Conservation (phyloP, 1,284 basidiomycete genomes). For the Rugosomyces carneus region DNA sequence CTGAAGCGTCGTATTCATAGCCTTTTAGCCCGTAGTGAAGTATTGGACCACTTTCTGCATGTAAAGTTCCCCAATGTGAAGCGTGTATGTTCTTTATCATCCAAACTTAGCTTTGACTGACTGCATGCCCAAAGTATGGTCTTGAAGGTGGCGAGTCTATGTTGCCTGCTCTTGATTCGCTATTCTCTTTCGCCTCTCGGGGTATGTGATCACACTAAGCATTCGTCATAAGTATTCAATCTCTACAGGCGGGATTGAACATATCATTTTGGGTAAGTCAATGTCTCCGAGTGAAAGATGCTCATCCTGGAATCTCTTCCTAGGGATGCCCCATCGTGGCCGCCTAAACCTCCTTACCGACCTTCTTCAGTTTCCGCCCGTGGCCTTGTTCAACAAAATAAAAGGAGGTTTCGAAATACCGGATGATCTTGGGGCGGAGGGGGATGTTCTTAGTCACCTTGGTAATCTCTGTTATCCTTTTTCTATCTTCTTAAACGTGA, state of each 20-base stretch:
- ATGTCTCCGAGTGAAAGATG: too few species aligned
- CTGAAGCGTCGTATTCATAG: conserved; percentile 57
- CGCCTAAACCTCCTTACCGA: conserved; percentile 83
- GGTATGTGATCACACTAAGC: conserved; percentile 31
- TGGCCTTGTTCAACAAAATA: conserved; percentile 79
- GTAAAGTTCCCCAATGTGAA: conserved; percentile 81
- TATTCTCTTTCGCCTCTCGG: conserved; percentile 63
- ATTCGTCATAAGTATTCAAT: neutral
- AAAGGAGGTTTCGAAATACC: conserved; percentile 71
- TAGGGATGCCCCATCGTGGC: conserved; percentile 82
- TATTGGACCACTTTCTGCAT: conserved; percentile 78
- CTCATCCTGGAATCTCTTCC: too few species aligned
- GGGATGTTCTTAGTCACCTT: conserved; percentile 85
- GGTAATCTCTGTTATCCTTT: conserved; percentile 28
- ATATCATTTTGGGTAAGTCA: conserved; percentile 57
- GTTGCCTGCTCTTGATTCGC: conserved; percentile 75
- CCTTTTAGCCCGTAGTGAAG: conserved; percentile 70
- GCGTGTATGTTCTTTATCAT: conserved; percentile 34
- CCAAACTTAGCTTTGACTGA: neutral
- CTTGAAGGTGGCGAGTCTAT: conserved; percentile 89
- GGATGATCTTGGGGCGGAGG: conserved; percentile 62
- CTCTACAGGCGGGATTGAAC: conserved; percentile 53
- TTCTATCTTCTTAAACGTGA: neutral
- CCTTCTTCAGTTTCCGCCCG: conserved; percentile 59
- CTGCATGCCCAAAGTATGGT: conserved; percentile 44